phyloP scores from a whole-genome alignment of 371 early-diverging fungal genomes.

The Sanchytrium tribonematis region DNA sequence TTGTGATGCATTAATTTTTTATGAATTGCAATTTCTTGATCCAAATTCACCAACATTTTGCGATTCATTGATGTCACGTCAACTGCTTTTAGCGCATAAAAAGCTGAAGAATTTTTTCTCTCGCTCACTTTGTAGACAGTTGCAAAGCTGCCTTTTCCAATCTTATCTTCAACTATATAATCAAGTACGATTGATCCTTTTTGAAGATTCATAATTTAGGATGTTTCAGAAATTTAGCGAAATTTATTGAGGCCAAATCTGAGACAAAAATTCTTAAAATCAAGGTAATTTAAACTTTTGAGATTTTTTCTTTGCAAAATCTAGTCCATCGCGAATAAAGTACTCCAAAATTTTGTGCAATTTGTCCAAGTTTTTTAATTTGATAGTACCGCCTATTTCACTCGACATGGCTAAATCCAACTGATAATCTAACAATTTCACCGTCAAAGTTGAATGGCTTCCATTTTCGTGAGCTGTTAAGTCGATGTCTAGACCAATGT shows the following conservation, averaged over 20 bases:
- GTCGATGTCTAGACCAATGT: not conserved
- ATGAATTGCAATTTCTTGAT: conserved; percentile 67
- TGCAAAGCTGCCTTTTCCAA: conserved; percentile 83
- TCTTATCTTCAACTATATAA: conserved; percentile 32
- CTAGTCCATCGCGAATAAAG: not conserved
- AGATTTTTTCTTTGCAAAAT: not conserved
- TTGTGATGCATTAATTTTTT: conserved; percentile 47
- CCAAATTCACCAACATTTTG: conserved; percentile 60
- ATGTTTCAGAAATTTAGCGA: too few species aligned
- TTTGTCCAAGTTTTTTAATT: not conserved
- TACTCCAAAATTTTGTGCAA: not conserved
- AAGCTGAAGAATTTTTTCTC: conserved; percentile 15
- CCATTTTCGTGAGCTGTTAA: not conserved
- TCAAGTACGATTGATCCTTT: too few species aligned
- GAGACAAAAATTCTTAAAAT: too few species aligned
- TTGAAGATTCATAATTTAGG: too few species aligned
- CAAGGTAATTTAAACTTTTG: too few species aligned
- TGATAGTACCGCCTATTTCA: not conserved
- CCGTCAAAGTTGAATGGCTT: not conserved
- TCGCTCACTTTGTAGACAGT: conserved; percentile 47
- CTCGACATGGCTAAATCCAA: not conserved
- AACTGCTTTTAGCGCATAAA: conserved; percentile 75
- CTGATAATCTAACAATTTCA: not conserved
- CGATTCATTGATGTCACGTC: conserved; percentile 47
- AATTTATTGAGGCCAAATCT: too few species aligned